Base-by-base conservation (phyloP, 2,329 filamentous ascomycete species). In the Xylaria sp. region DNA sequence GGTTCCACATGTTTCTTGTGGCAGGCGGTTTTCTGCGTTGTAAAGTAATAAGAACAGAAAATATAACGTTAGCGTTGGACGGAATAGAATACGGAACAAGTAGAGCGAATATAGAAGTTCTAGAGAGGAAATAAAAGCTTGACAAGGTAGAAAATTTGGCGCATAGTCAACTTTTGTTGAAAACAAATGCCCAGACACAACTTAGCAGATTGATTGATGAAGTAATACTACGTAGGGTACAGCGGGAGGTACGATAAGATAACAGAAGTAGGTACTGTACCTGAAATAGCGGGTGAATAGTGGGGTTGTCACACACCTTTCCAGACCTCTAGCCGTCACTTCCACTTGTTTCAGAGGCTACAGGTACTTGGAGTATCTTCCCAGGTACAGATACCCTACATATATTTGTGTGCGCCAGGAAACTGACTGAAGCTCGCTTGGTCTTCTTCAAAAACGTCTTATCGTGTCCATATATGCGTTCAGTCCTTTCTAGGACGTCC, bases 211-310 rank as follows among this genome's bases (percentile, higher is more conserved):
- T 3, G 41, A 46, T 46, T 46, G 41, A 46, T 18, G 15, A 46
- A 46, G 18, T n/a, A 5, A 46, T 46, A 15, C 41, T 46, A 46
- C 15, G 41, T 46, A 46, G 18, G 13, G 41, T 15, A 25, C 20
- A 33, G n/a, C 9, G 98, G n/a, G 31, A 55, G 18, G 52, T 56
- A 56, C 52, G 52, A 56, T 56, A 56, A 56, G 52, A 56, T 56
- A 56, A 56, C 31, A 8, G 13, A 39, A n/a, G 46, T 48, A 46
- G 18, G 18, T 48, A 48, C 46, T 46, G 13, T 43, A 15, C 10
- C 39, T 15, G 39, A 18, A n/a, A 46, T n/a, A 46, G 18, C 41
- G 15, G 18, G 13, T 15, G 41, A 18, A 13, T 46, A 18, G 41
- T n/a, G 41, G 41, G 41, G 41, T 7, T 46, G 41, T 43, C 15